A percentile compares a stretch with the other conserved stretches of the same genome.
These are phyloP conservation scores for Xylaria bambusicola DNA, from an alignment of 495 filamentous ascomycete genomes.

Conservation along the genomic window DNA sequence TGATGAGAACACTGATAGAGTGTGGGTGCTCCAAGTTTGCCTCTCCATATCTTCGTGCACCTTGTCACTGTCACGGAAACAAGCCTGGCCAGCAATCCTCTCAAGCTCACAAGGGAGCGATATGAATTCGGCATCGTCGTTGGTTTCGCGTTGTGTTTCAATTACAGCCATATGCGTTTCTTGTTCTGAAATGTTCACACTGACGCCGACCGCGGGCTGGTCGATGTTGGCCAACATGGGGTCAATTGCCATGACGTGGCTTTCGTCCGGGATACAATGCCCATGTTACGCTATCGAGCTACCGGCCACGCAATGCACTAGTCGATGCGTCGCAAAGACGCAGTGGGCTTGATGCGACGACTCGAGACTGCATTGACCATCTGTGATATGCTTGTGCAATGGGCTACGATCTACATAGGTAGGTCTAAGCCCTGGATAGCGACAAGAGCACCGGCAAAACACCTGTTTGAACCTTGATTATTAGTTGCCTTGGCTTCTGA, in stretches of 20 bases:
- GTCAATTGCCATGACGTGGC: neutral
- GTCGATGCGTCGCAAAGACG: slow-evolving; percentile 23
- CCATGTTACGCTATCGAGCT: slow-evolving; percentile 17
- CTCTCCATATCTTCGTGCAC: neutral
- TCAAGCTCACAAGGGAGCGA: neutral
- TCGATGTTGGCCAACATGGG: neutral
- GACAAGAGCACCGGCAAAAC: neutral
- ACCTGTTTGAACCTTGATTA: neutral
- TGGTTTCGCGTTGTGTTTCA: neutral
- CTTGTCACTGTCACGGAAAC: neutral
- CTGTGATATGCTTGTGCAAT: slow-evolving; percentile 21
- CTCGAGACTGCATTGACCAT: slow-evolving; percentile 25
- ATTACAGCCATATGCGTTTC: neutral
- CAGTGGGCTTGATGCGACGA: slow-evolving; percentile 25
- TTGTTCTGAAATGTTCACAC: too few species aligned
- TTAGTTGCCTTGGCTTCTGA: neutral
- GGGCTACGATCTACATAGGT: slow-evolving; percentile 21
- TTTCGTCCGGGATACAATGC: slow-evolving; percentile 9
- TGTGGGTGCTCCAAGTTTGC: neutral
- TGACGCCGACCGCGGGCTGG: neutral
- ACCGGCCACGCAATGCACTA: slow-evolving; percentile 20
- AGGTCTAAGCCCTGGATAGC: slow-evolving; percentile 16
- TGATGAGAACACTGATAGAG: neutral
- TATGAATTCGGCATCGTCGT: neutral
- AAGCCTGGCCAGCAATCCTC: neutral